These are phyloP conservation scores for Macrophomina tecta DNA, from an alignment of 2,329 filamentous ascomycete genomes.

Conservation along the genomic window DNA sequence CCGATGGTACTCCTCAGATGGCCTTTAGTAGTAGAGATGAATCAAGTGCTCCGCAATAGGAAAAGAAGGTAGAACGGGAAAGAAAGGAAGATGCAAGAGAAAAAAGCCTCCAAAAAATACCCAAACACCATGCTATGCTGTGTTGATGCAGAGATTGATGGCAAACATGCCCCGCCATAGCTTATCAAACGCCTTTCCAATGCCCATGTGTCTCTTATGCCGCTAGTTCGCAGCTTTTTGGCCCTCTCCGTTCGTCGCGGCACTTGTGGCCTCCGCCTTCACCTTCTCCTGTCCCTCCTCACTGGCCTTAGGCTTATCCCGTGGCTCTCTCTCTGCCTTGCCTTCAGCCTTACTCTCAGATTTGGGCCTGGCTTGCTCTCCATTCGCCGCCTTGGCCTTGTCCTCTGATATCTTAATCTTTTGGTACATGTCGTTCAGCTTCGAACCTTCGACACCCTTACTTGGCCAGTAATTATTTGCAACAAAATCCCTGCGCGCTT, in stretches of 20 bases:
- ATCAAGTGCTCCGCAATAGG: neutral
- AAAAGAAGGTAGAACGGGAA: neutral
- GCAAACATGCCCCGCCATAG: constrained; percentile 25
- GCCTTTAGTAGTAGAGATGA: neutral
- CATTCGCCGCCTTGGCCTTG: constrained; percentile 27
- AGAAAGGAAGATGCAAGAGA: constrained; percentile 1
- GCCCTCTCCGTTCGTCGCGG: constrained; percentile 26
- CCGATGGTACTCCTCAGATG: constrained; percentile 9
- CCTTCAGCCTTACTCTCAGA: neutral
- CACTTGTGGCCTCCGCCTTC: constrained; percentile 27
- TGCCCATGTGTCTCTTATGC: constrained; percentile 20
- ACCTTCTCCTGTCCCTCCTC: constrained; percentile 29
- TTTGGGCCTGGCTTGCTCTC: neutral
- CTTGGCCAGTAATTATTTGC: constrained; percentile 48
- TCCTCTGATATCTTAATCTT: constrained; percentile 31
- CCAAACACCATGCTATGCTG: constrained; percentile 28
- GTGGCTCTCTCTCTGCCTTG: neutral
- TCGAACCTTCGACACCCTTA: constrained; percentile 35
- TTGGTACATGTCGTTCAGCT: constrained; percentile 46
- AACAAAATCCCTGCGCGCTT: constrained; percentile 40
- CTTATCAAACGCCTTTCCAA: constrained; percentile 27
- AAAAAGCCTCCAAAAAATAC: constrained; percentile 1
- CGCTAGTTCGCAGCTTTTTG: constrained; percentile 17
- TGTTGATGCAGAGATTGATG: constrained; percentile 27
- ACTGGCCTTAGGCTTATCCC: constrained; percentile 4